Evolutionary conservation across 495 filamentous ascomycete species (phyloP).

Genomic region (Cryomyces minteri): DNA sequence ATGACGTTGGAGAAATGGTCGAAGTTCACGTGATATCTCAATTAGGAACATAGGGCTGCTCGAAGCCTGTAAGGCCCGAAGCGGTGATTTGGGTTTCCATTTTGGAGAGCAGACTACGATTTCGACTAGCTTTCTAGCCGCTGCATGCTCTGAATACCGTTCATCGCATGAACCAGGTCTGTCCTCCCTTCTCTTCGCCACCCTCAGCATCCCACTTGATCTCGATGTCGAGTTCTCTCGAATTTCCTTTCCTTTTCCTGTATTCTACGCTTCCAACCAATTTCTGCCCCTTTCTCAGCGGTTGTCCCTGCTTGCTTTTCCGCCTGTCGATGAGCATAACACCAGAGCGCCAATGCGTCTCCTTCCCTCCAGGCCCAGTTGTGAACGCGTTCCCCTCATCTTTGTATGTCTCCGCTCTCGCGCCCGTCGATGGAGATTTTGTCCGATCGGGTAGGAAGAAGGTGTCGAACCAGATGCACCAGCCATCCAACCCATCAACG

Average conservation of each 20-base stretch:
- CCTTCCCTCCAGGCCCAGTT: slow-evolving; percentile 19
- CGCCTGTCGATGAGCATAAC: slow-evolving; percentile 17
- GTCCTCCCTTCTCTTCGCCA: slow-evolving; percentile 7
- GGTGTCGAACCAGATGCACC: slow-evolving; percentile 45
- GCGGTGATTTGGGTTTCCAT: no score
- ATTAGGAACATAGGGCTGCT: no score
- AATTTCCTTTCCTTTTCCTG: slow-evolving; percentile 27
- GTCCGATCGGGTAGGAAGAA: slow-evolving; percentile 33
- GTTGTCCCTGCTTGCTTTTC: slow-evolving; percentile 4
- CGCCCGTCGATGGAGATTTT: slow-evolving; percentile 10
- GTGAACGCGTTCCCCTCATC: slow-evolving; percentile 23
- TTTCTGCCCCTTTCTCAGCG: slow-evolving; percentile 30
- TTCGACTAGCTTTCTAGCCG: no score
- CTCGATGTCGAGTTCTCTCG: slow-evolving; percentile 28
- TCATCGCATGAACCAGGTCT: slow-evolving; percentile 7
- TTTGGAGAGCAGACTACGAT: no score
- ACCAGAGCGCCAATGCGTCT: slow-evolving; percentile 25
- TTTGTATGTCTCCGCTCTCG: slow-evolving; percentile 19
- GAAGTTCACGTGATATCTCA: no score
- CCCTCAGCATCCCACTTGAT: slow-evolving; percentile 27
- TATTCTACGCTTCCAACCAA: slow-evolving; percentile 31
- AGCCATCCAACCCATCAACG: slow-evolving; percentile 39
- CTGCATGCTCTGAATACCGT: no score
- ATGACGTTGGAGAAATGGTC: no score
- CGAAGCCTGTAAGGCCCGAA: no score